Percentiles rank a stretch among this genome's conserved stretches.
phyloP scores from a whole-genome alignment of 257 asterid species.

The Cynanchum wilfordii region DNA sequence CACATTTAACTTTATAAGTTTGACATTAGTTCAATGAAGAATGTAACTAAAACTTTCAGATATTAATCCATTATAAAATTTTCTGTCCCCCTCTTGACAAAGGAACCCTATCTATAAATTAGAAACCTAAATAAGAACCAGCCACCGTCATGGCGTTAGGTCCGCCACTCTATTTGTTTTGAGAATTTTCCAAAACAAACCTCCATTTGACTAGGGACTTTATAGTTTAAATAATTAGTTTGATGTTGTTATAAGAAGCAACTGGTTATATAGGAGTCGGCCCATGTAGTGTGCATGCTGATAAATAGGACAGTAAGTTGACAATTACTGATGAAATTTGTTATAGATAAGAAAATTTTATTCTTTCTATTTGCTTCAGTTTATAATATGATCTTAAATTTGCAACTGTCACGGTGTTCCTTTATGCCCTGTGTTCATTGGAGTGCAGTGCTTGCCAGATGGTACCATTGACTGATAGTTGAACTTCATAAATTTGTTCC shows the following conservation, averaged over 20 bases:
- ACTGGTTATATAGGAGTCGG: background rate
- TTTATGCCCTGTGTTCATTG: constrained; percentile 3
- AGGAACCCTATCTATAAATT: no score
- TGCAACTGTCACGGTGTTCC: background rate
- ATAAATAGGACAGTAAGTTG: background rate
- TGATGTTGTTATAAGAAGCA: background rate
- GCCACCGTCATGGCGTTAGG: no score
- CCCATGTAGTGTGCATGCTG: background rate
- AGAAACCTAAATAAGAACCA: no score
- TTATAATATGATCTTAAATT: background rate
- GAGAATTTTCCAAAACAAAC: background rate
- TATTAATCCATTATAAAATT: no score
- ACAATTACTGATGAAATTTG: background rate
- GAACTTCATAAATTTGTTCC: background rate
- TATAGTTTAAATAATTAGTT: no score
- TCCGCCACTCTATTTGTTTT: no score
- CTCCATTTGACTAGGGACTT: no score
- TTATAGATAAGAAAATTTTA: background rate
- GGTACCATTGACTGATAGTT: background rate
- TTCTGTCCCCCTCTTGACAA: no score
- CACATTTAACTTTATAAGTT: no score
- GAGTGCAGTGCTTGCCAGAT: background rate
- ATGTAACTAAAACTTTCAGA: no score
- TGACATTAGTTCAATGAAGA: no score
- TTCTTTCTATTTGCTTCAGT: background rate